phyloP scores from a whole-genome alignment of 192 early-diverging fungal species.

The Backusella luteola region DNA sequence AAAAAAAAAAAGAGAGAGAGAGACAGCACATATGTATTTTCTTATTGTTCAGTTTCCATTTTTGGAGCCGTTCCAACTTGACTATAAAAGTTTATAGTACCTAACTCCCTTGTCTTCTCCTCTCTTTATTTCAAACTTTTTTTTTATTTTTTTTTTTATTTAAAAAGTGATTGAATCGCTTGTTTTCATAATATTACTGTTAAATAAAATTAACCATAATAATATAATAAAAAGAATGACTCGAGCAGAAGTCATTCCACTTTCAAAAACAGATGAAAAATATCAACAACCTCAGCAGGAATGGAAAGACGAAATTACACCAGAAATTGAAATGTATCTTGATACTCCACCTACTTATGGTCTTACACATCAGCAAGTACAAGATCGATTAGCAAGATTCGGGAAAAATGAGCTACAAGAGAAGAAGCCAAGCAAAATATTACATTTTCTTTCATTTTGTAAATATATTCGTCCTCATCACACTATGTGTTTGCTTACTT shows the following conservation, averaged over 20 bases:
- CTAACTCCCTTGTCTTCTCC: neutral
- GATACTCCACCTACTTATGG: conserved; percentile 63
- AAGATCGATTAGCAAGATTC: conserved; percentile 51
- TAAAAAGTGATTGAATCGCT: neutral
- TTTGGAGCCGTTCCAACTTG: neutral
- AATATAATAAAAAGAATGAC: neutral
- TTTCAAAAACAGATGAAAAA: neutral
- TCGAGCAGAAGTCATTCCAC: conserved; percentile 5
- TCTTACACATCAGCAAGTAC: conserved; percentile 54
- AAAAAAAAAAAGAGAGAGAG: too few relatives aligned
- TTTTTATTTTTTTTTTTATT: neutral
- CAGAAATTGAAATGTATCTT: conserved; percentile 53
- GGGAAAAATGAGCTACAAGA: conserved; percentile 57
- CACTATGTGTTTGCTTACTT: neutral
- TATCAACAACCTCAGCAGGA: neutral
- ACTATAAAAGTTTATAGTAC: neutral
- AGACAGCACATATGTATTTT: neutral
- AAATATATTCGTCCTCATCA: neutral
- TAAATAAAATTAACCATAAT: neutral
- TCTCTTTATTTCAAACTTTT: neutral
- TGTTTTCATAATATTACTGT: neutral
- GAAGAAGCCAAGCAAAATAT: conserved; percentile 39
- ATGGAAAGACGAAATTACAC: conserved; percentile 41
- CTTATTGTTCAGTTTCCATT: neutral
- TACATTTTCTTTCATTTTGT: conserved; percentile 48